Base-by-base conservation (phyloP, 176 grass and related monocot species). In the Coix lacrymajobi region DNA sequence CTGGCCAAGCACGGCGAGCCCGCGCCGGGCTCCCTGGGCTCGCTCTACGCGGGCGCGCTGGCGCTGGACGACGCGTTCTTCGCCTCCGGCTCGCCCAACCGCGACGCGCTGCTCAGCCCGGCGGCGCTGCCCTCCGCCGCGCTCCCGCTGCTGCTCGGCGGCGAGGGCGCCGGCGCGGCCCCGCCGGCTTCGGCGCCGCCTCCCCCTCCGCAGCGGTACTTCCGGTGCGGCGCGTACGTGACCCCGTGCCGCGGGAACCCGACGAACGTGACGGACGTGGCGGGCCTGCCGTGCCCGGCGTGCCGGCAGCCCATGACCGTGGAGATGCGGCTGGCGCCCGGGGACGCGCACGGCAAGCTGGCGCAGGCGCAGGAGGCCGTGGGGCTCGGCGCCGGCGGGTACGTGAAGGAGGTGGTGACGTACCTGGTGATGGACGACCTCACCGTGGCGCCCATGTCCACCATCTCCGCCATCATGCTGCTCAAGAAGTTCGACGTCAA, bases 381-480 rank as follows among this genome's bases (percentile, higher is more conserved):
- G 8, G 91, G 39, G 33, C 39, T 39, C 9, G 64, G 46, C 4
- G 49, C 26, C 16, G 73, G 38, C 26, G 93, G 94, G 69, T 91
- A 83, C 67, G 91, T 97, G 60, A 89, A 71, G 78, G 87, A 75
- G 5, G 15, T 84, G 64, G 58, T 94, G 57, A 92, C 56, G 31
- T 96, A 93, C 76, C 75, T 85, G 14, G 73, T 97, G 57, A 97
- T 93, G 94, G 91, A 97, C 72, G 81, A 93, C 75, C 82, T 91
- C 24, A 77, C 84, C 5, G 38, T 91, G 9, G n/a, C 12, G 67
- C 91, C 94, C 66, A 88, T 94, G 89, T 93, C 94, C 38, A 93
- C 84, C 54, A 89, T 89, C 79, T 90, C 94, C 34, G 79, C 78
- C 73, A 81, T 94, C 58, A 83, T 73, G 76, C 84, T 97, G 56